phyloP scores from a whole-genome alignment of 2,329 filamentous ascomycete species.

The Cladosporium phlei region DNA sequence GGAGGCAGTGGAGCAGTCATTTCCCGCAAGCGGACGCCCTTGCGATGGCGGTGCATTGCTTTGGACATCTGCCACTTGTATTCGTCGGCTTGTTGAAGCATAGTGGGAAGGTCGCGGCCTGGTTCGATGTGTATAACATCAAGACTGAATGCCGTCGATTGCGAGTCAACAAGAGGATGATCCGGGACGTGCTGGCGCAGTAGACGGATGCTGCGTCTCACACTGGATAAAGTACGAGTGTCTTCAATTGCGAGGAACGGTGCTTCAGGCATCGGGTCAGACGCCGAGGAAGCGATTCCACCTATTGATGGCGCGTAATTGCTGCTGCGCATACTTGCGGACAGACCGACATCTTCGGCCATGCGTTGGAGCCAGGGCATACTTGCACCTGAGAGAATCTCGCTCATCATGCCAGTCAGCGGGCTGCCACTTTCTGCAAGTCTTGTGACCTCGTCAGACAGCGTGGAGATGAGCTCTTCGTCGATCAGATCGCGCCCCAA shows the following conservation, averaged over 20 bases:
- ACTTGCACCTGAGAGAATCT: slow-evolving; percentile 22
- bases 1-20: no score
- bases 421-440: slow-evolving; percentile 15
- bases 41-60: neutral
- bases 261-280: slow-evolving; percentile 39
- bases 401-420: slow-evolving; percentile 17
- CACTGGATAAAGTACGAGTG: slow-evolving; percentile 35
- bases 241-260: slow-evolving; percentile 67
- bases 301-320: neutral
- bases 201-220: slow-evolving; percentile 67
- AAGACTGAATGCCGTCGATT: neutral
- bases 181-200: slow-evolving; percentile 65
- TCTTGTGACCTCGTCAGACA: slow-evolving; percentile 20
- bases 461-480: slow-evolving; percentile 22
- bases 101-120: neutral
- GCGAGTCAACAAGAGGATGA: slow-evolving; percentile 40
- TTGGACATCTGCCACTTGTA: neutral
- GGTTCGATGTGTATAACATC: neutral
- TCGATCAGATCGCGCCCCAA: slow-evolving; percentile 16
- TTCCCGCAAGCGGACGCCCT: neutral
- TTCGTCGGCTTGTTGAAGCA: neutral
- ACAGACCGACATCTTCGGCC: slow-evolving; percentile 8
- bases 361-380: slow-evolving; percentile 26
- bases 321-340: neutral
- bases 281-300: slow-evolving; percentile 53